Conservation (phyloP, 2,329 filamentous ascomycete genomes). For the Colletotrichum truncatum region DNA sequence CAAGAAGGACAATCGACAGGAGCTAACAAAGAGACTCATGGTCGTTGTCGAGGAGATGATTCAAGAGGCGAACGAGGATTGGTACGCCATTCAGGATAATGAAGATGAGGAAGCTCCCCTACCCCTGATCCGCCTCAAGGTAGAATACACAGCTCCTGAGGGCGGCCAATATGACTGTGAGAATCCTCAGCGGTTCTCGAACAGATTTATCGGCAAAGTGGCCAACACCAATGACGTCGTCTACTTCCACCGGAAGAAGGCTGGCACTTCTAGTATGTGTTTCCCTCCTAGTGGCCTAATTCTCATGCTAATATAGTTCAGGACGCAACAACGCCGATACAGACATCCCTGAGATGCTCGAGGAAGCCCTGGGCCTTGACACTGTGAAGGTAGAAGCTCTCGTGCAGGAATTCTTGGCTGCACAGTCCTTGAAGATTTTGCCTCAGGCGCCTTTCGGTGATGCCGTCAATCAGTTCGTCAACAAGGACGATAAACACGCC, state of each 20-base stretch:
- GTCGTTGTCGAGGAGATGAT: conserved; percentile 87
- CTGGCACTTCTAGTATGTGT: conserved; percentile 55
- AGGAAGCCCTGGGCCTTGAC: conserved; percentile 73
- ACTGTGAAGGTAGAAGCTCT: conserved; percentile 88
- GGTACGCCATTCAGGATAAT: conserved; percentile 80
- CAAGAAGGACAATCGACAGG: conserved; percentile 82
- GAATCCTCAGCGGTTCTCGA: conserved; percentile 96
- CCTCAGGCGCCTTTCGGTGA: conserved; percentile 94
- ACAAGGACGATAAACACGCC: conserved; percentile 93
- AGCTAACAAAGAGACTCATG: conserved; percentile 81
- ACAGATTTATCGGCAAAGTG: conserved; percentile 88
- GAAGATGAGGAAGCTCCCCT: conserved; percentile 71
- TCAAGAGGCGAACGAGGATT: conserved; percentile 81
- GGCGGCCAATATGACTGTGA: conserved; percentile 89
- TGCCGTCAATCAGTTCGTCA: conserved; percentile 90
- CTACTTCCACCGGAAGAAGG: conserved; percentile 91
- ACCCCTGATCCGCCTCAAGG: conserved; percentile 87
- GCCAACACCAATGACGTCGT: conserved; percentile 96
- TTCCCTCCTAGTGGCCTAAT: background rate
- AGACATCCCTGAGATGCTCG: conserved; percentile 70
- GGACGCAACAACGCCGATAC: conserved; percentile 56
- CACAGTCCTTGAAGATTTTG: conserved; percentile 90
- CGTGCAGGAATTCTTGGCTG: conserved; percentile 85
- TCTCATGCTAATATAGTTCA: conserved; percentile 6
- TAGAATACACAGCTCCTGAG: conserved; percentile 88